Conservation (phyloP, 2,329 filamentous ascomycete genomes). For the Verticillium nonalfalfae region DNA sequence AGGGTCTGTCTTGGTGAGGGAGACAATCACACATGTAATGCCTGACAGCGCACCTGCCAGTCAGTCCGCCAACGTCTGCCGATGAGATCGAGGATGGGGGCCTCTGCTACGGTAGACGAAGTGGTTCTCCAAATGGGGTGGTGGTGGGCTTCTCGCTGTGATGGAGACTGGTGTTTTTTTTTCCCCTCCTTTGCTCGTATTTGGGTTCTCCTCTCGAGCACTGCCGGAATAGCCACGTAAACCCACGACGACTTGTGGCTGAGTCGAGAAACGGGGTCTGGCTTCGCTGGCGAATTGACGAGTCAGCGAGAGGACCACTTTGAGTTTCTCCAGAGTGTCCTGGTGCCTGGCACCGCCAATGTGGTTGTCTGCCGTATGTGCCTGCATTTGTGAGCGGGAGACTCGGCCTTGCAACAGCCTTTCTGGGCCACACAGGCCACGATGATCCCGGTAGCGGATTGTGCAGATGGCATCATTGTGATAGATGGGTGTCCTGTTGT, state of each 20-base stretch:
- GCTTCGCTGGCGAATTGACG: not conserved
- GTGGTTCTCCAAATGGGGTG: not conserved
- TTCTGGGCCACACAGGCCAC: not conserved
- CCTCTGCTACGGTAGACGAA: not conserved
- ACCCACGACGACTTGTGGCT: not conserved
- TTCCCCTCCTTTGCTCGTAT: not conserved
- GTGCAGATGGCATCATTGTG: not conserved
- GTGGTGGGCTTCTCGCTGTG: not conserved
- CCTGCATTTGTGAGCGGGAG: not conserved
- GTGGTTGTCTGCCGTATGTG: not conserved
- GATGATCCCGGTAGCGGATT: not conserved
- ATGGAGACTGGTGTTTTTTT: not conserved
- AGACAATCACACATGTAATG: not conserved
- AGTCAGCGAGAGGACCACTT: not conserved
- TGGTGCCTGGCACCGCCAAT: not conserved
- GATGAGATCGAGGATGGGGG: not conserved
- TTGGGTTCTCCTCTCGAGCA: not conserved
- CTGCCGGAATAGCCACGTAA: not conserved
- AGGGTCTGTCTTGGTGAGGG: not conserved
- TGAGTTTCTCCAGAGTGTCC: not conserved
- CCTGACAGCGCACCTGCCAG: not conserved
- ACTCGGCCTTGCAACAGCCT: not conserved
- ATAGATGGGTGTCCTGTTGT: not conserved
- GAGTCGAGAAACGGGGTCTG: not conserved
- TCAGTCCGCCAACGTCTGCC: not conserved